Percentiles rank a stretch among this genome's conserved stretches.
phyloP scores from a whole-genome alignment of 805 yeast species.

The Lipomyces oligophaga region DNA sequence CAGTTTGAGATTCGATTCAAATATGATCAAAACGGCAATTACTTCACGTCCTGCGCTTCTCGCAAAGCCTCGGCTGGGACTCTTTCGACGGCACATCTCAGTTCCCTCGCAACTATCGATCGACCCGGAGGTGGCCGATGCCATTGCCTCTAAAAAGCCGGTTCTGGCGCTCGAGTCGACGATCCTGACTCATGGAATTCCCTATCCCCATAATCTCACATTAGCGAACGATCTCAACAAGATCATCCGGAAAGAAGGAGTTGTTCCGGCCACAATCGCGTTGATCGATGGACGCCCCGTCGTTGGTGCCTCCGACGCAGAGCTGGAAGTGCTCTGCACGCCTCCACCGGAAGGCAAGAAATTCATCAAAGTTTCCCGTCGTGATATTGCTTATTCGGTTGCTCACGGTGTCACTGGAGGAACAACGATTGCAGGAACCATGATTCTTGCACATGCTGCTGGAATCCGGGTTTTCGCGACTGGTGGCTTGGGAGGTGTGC shows the following conservation, averaged over 20 bases:
- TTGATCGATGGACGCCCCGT: slow-evolving; percentile 66
- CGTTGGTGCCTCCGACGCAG: slow-evolving; percentile 56
- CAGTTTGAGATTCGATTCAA: no score
- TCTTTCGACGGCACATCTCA: no score
- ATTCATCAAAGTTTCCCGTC: slow-evolving; percentile 61
- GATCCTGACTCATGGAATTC: slow-evolving; percentile 85
- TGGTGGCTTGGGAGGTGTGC: slow-evolving; percentile 93
- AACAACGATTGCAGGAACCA: slow-evolving; percentile 84
- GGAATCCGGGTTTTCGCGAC: slow-evolving; percentile 86
- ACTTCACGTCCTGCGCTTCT: no score
- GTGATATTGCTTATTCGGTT: slow-evolving; percentile 58
- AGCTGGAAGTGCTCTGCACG: slow-evolving; percentile 41
- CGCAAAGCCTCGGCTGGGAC: no score
- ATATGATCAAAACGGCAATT: no score
- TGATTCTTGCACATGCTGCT: slow-evolving; percentile 71
- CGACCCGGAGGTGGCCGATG: slow-evolving; percentile 54
- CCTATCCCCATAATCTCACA: slow-evolving; percentile 67
- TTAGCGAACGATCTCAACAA: slow-evolving; percentile 71
- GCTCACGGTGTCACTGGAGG: slow-evolving; percentile 64
- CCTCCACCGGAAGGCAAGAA: slow-evolving; percentile 15
- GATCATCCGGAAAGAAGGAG: slow-evolving; percentile 57
- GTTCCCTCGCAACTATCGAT: slow-evolving; percentile 13
- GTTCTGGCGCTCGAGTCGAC: slow-evolving; percentile 84
- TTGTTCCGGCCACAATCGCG: slow-evolving; percentile 81
- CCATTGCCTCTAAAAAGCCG: slow-evolving; percentile 55